Evolutionary conservation across 768 basidiomycete genomes (phyloP), one percentile per base, ranked within the genome.

Genomic region (Xerocomellus intermedius): DNA sequence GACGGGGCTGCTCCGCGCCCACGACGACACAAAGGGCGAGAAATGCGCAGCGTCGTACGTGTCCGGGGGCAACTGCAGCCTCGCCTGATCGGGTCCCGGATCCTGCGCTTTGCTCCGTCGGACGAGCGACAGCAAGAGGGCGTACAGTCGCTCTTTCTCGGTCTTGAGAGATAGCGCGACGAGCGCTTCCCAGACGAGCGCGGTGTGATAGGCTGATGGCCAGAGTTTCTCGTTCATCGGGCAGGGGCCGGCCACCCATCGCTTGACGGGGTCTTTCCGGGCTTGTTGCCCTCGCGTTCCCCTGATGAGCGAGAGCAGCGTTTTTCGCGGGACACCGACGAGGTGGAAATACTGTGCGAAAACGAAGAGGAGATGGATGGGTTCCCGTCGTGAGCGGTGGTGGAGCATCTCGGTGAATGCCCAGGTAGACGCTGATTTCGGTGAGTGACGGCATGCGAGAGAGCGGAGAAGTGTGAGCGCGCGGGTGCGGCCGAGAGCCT

Each of bases 291-390:
- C 59, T 16, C 19, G 60, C 19, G 48, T n/a, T 4, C 63, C 58
- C 24, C 58, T 28, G n/a, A 68, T 43, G 19, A 59, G 26, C 8
- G 54, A 58, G 1, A 60, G 19, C 4, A 69, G 30, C 0, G 62
- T 72, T 65, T 35, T 72, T 50, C 30, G 57, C 0, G 86, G 84
- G n/a, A 89, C 71, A 14, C 82, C 85, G 36, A 75, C 68, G 8
- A 75, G 57, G 51, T 76, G 77, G 60, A 85, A 87, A 50, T 82
- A 75, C 7, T 77, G 73, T 13, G 69, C 66, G 62, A 82, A 89
- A 0, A 78, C 70, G 44, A 70, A 54, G 46, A 84, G 63, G 33
- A 62, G 48, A n/a, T 54, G 58, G 22, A 61, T 19, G 36, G 19
- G 48, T 37, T 65, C 57, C 12, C 32, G 58, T 14, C 59, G 59